phyloP scores from a whole-genome alignment of 73 alveolate genomes.

The Paramecium octaurelia region DNA sequence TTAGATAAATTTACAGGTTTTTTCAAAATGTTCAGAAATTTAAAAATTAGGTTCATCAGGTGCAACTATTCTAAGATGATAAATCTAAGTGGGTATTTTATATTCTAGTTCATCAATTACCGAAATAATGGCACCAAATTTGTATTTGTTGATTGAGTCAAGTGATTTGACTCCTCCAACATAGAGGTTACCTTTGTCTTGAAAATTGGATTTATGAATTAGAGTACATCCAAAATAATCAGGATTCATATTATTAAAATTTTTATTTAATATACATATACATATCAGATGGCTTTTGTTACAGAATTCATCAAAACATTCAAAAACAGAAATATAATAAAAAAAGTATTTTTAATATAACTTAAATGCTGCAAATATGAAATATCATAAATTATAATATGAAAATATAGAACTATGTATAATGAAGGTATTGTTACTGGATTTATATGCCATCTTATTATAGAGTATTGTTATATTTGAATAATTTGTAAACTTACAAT shows the following conservation, averaged over 20 bases:
- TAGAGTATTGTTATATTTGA: too few species aligned
- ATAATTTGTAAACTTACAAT: too few species aligned
- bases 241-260: neutral
- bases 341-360: too few species aligned
- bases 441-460: too few species aligned
- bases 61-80: slow-evolving; percentile 21
- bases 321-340: too few species aligned
- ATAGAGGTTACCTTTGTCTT: neutral
- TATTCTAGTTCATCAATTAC: neutral
- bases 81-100: neutral
- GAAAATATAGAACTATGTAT: too few species aligned
- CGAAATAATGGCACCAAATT: neutral
- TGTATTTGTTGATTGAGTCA: neutral
- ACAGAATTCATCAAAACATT: neutral
- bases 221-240: neutral
- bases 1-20: slow-evolving; percentile 34
- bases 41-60: slow-evolving; percentile 25
- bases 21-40: neutral
- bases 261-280: neutral
- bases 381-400: neutral
- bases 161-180: neutral
- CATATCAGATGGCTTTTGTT: neutral
- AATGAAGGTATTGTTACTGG: too few species aligned
- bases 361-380: too few species aligned
- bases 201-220: neutral